phyloP scores from a whole-genome alignment of 2,329 filamentous ascomycete species.

The Ophiobolus disseminans region DNA sequence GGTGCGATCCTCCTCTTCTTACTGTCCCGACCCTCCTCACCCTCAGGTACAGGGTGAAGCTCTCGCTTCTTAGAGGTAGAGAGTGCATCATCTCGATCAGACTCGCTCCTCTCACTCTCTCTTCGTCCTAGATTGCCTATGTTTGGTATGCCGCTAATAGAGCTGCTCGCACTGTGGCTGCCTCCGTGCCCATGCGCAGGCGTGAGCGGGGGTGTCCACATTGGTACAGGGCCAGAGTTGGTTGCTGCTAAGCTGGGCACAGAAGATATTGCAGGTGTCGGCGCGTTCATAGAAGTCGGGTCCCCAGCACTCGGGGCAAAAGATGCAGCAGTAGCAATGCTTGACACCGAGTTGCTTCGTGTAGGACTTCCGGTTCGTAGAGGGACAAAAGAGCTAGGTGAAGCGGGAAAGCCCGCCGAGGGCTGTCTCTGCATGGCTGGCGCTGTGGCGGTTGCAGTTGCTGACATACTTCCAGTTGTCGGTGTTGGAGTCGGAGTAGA shows the following conservation, averaged over 20 bases:
- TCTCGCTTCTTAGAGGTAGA: constrained; percentile 46
- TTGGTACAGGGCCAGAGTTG: constrained; percentile 70
- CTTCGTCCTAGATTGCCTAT: constrained; percentile 24
- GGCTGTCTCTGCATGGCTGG: constrained; percentile 60
- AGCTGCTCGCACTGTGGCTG: constrained; percentile 62
- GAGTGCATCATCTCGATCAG: constrained; percentile 42
- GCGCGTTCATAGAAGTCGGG: constrained; percentile 68
- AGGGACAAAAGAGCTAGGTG: constrained; percentile 63
- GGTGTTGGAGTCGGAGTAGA: constrained; percentile 76
- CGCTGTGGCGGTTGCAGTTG: constrained; percentile 56
- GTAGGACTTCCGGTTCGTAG: constrained; percentile 77
- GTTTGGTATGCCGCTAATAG: constrained; percentile 59
- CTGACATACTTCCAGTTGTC: constrained; percentile 67
- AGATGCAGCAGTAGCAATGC: constrained; percentile 71
- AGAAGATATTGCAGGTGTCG: constrained; percentile 77
- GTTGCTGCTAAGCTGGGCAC: constrained; percentile 79
- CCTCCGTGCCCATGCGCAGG: constrained; percentile 60
- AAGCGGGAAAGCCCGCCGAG: constrained; percentile 63
- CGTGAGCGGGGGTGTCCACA: constrained; percentile 91
- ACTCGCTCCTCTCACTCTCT: constrained; percentile 47
- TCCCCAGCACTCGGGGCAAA: constrained; percentile 48
- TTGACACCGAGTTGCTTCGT: constrained; percentile 85
- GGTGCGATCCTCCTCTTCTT: constrained; percentile 57
- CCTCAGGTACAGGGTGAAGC: constrained; percentile 45
- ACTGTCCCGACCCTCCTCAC: constrained; percentile 42